A percentile compares a stretch with the other conserved stretches of the same genome.
These are phyloP conservation scores for Trametes villosa DNA, from an alignment of 768 basidiomycete species.

Conservation along the genomic window DNA sequence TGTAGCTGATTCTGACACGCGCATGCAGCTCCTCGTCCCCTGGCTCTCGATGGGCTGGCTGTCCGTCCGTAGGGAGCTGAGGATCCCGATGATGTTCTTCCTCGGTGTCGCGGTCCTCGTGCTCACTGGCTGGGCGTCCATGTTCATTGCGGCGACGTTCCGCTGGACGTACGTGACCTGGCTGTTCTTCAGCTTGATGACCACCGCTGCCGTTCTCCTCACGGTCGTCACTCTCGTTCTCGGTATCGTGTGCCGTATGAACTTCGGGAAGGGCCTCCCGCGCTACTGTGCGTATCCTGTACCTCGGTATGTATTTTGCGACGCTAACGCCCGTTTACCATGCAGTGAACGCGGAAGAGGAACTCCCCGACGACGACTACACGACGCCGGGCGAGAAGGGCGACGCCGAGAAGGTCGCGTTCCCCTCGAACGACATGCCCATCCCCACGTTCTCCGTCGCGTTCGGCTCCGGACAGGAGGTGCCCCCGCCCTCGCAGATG, in stretches of 20 bases:
- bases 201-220: slow-evolving; percentile 59
- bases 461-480: slow-evolving; percentile 38
- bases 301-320: background rate
- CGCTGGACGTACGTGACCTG: slow-evolving; percentile 77
- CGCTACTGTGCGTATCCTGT: slow-evolving; percentile 58
- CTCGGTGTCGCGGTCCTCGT: slow-evolving; percentile 63
- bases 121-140: slow-evolving; percentile 68
- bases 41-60: slow-evolving; percentile 80
- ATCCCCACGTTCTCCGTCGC: slow-evolving; percentile 57
- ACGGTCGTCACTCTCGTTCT: slow-evolving; percentile 58
- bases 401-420: slow-evolving; percentile 56
- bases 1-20: background rate
- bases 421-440: slow-evolving; percentile 56
- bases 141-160: slow-evolving; percentile 76
- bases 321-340: background rate
- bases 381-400: slow-evolving; percentile 44
- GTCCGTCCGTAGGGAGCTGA: slow-evolving; percentile 68
- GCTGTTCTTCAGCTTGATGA: slow-evolving; percentile 73
- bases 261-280: slow-evolving; percentile 77
- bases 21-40: slow-evolving; percentile 59
- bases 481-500: slow-evolving; percentile 44
- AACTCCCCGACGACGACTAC: slow-evolving; percentile 44
- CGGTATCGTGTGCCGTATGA: slow-evolving; percentile 68
- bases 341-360: slow-evolving; percentile 60
- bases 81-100: slow-evolving; percentile 63